Percentiles rank a stretch among this genome's conserved stretches.
These are phyloP conservation scores for Chaetomium strumarium DNA, from an alignment of 2,329 filamentous ascomycete genomes.

Conservation along the genomic window DNA sequence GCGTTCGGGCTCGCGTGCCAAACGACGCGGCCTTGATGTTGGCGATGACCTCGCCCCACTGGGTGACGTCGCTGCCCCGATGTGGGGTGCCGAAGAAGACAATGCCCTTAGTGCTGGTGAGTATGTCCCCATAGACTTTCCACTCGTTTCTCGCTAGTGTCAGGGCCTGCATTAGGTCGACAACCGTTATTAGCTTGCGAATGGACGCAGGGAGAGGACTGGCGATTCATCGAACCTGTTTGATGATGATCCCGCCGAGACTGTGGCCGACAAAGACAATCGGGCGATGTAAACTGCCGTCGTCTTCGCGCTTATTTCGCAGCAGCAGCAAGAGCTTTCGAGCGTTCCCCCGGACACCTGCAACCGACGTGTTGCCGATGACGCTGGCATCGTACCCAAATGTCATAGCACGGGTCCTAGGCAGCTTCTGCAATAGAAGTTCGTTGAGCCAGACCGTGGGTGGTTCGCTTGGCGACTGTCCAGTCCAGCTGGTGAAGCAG, in stretches of 20 bases:
- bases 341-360: slow-evolving; percentile 9
- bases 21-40: not conserved
- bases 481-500: slow-evolving; percentile 8
- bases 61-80: slow-evolving; percentile 10
- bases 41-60: not conserved
- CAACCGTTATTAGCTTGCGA: no score
- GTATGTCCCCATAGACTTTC: slow-evolving; percentile 1
- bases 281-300: not conserved
- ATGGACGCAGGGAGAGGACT: no score
- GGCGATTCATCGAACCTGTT: slow-evolving; percentile 9
- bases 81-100: slow-evolving; percentile 21
- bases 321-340: slow-evolving; percentile 1
- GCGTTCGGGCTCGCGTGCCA: not conserved
- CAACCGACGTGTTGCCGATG: slow-evolving; percentile 3
- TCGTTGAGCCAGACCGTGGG: slow-evolving; percentile 3
- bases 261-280: slow-evolving; percentile 19
- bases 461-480: not conserved
- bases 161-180: not conserved
- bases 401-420: slow-evolving; percentile 6
- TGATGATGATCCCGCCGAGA: slow-evolving; percentile 19
- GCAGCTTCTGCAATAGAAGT: slow-evolving; percentile 3
- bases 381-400: slow-evolving; percentile 12
- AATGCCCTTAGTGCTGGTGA: slow-evolving; percentile 13
- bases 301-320: slow-evolving; percentile 1
- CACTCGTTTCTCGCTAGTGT: not conserved